Base-by-base conservation (phyloP, 805 yeast species). In the Ogataea degrootiae region DNA sequence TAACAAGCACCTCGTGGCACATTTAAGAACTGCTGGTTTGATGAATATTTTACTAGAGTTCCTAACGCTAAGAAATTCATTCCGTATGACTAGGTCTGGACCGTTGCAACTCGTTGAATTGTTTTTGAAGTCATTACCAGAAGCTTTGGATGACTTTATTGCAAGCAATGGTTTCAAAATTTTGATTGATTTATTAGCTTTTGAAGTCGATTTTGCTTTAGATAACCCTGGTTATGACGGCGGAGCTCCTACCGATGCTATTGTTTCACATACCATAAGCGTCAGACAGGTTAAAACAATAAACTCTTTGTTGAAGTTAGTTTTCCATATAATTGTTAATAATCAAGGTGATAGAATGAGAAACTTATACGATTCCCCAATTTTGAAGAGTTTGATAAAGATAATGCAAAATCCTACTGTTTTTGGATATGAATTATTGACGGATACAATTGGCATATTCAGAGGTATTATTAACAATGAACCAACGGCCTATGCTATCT, bases 281-380 rank as follows among this genome's bases (percentile, higher is more conserved):
- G 80, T 76, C 53, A 71, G 82, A 50, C 89, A 85, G 57, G 77
- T 82, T 8, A 75, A 79, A 37, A 72, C 77, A 50, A 67, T 83
- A n/a, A 70, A 79, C 51, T 75, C 82, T 37, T 62, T 86, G 43
- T 65, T 89, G 55, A 85, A 81, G 51, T 73, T 90, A 23, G 81
- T 84, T 0, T 65, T 79, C 21, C 76, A 81, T 52, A 65, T 90
- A 41, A 72, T 91, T 38, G 79, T 79, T 46, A 74, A 82, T n/a
- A 89, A 87, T 44, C 77, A 85, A 5, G 94, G 95, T 38, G 97
- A 90, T 60, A 74, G 94, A 49, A 77, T 89, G 58, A 78, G 96
- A 62, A 88, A 88, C 52, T 65, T 92, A 37, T 87, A 88, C 58
- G 98, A 92, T 58, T 87, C 97, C 0, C 82, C 90, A 0, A 68